phyloP scores from a whole-genome alignment of 768 basidiomycete species.

The Podaxis rugospora region DNA sequence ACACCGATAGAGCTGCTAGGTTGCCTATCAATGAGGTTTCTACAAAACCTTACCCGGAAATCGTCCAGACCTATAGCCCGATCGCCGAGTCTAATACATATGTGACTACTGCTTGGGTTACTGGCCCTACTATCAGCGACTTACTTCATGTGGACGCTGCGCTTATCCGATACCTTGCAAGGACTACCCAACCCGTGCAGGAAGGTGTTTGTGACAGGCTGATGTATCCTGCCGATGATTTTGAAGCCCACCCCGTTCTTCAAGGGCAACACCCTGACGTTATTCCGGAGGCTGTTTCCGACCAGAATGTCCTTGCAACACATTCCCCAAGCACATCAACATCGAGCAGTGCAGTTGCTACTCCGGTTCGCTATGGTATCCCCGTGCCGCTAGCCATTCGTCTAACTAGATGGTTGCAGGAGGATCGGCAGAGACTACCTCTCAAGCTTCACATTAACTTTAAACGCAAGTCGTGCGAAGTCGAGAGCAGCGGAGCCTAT shows the following conservation, averaged over 20 bases:
- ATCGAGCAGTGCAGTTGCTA: neutral
- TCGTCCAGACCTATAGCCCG: slow-evolving; percentile 4
- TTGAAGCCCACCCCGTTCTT: neutral
- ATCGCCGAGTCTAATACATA: neutral
- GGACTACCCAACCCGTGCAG: neutral
- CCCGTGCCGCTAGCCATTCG: slow-evolving; percentile 1
- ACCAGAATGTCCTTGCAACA: neutral
- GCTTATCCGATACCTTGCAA: neutral
- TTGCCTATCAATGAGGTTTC: slow-evolving; percentile 29
- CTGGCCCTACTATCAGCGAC: neutral
- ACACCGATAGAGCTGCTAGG: slow-evolving; percentile 34
- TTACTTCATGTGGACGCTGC: neutral
- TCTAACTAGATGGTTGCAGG: neutral
- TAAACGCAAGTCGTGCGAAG: slow-evolving; percentile 24
- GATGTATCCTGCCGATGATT: neutral
- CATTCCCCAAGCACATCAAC: neutral
- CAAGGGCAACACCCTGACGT: neutral
- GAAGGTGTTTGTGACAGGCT: neutral
- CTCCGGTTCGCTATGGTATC: slow-evolving; percentile 12
- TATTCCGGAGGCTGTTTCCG: neutral
- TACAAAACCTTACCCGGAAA: neutral
- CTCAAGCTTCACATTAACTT: slow-evolving; percentile 31
- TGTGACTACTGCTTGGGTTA: neutral
- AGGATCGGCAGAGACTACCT: slow-evolving; percentile 14
- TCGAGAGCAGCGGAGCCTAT: slow-evolving; percentile 14